Evolutionary conservation across 768 basidiomycete species (phyloP).

Genomic region (Pleurotus tuoliensis): DNA sequence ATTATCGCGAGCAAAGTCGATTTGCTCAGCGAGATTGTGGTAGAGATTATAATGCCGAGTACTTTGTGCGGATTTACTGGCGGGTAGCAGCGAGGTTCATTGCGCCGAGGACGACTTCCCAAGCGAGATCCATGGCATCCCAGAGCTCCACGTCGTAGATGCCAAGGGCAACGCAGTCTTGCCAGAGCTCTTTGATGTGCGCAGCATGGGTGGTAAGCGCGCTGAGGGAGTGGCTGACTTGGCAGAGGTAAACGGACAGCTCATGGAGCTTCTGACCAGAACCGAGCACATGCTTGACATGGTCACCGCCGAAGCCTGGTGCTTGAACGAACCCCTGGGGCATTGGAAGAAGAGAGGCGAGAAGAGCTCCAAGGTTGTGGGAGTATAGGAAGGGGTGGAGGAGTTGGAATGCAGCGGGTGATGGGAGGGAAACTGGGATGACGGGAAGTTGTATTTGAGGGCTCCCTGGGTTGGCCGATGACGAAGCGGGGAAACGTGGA

Average conservation of each 20-base stretch:
- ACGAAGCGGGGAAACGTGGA: conserved; percentile 42
- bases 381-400: conserved; percentile 69
- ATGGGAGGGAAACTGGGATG: conserved; percentile 66
- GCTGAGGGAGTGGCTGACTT: conserved; percentile 40
- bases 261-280: conserved; percentile 52
- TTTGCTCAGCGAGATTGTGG: not conserved
- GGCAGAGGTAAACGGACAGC: conserved; percentile 49
- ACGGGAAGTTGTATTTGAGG: conserved; percentile 54
- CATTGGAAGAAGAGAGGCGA: conserved; percentile 61
- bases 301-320: conserved; percentile 2
- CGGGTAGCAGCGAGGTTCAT: conserved; percentile 43
- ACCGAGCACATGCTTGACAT: conserved; percentile 36
- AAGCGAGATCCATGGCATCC: conserved; percentile 75
- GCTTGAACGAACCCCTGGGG: conserved; percentile 40
- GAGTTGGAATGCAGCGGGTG: conserved; percentile 62
- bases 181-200: conserved; percentile 76
- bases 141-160: conserved; percentile 70
- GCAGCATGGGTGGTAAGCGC: conserved; percentile 54
- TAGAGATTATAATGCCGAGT: not conserved
- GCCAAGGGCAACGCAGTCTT: conserved; percentile 72
- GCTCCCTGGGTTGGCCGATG: conserved; percentile 11
- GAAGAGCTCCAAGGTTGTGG: conserved; percentile 54
- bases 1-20: conserved; percentile 4
- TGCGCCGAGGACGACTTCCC: conserved; percentile 67
- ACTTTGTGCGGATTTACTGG: conserved; percentile 19